phyloP scores from a whole-genome alignment of 2,329 filamentous ascomycete genomes.

The Fusarium avenaceum region DNA sequence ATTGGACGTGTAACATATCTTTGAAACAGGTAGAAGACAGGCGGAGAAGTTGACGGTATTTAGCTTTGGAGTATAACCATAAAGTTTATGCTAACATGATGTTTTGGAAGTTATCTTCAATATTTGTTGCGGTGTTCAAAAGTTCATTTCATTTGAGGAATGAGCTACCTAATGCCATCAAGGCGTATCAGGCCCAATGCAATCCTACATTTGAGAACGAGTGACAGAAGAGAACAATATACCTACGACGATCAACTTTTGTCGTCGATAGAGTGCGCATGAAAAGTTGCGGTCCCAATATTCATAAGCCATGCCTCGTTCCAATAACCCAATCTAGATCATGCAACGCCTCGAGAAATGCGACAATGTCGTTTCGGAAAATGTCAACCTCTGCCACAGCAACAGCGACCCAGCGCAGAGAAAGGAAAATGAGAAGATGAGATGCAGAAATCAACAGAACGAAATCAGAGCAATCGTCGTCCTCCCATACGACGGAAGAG shows the following conservation, averaged over 20 bases:
- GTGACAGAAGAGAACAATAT: constrained; percentile 38
- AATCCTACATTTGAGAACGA: constrained; percentile 31
- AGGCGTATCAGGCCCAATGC: constrained; percentile 24
- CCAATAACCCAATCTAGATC: constrained; percentile 42
- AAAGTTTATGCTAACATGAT: constrained; percentile 25
- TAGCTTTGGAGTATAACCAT: constrained; percentile 36
- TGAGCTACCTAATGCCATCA: constrained; percentile 37
- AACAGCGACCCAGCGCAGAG: constrained; percentile 42
- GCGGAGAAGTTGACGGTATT: constrained; percentile 44
- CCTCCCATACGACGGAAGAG: constrained; percentile 58
- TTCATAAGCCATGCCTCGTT: constrained; percentile 26
- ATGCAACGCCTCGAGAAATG: constrained; percentile 49
- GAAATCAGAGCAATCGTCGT: constrained; percentile 46
- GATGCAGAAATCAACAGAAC: constrained; percentile 7
- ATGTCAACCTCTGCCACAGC: constrained; percentile 33
- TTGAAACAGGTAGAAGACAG: constrained; percentile 51
- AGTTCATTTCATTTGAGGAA: constrained; percentile 28
- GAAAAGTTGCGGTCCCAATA: constrained; percentile 29
- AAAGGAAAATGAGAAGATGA: constrained; percentile 1
- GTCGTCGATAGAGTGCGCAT: constrained; percentile 23
- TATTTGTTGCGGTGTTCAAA: constrained; percentile 7
- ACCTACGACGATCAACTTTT: constrained; percentile 19
- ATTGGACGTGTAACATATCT: constrained; percentile 53
- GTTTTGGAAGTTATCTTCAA: not conserved
- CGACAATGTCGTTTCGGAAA: constrained; percentile 46